Evolutionary conservation across 352 stramenopile genomes (phyloP).

Genomic region (Phytopythium sindhum): DNA sequence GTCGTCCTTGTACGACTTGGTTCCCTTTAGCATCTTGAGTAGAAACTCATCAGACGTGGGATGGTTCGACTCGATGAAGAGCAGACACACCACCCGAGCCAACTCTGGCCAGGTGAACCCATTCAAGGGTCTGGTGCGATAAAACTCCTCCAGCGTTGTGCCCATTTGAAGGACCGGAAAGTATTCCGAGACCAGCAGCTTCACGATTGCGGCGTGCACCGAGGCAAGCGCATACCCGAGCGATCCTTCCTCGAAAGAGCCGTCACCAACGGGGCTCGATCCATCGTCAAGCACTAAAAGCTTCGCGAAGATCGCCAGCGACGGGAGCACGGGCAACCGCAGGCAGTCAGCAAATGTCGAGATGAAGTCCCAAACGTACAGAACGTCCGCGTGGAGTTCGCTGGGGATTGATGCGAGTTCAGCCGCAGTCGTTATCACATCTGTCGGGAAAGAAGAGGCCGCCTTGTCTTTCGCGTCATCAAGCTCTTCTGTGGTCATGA

Average conservation of each 20-base stretch:
- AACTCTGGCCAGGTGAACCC: slow-evolving; percentile 80
- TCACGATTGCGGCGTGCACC: slow-evolving; percentile 52
- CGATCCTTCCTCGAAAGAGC: slow-evolving; percentile 46
- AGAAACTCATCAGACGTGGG: slow-evolving; percentile 65
- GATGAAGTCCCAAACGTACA: slow-evolving; percentile 78
- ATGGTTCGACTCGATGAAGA: slow-evolving; percentile 71
- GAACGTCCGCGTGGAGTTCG: slow-evolving; percentile 47
- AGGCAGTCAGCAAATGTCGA: slow-evolving; percentile 72
- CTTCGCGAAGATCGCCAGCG: slow-evolving; percentile 46
- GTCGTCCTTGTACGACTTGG: slow-evolving; percentile 71
- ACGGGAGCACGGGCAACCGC: slow-evolving; percentile 41
- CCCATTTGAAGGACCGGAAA: slow-evolving; percentile 70
- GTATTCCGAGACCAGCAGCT: slow-evolving; percentile 53
- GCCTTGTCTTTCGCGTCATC: slow-evolving; percentile 2
- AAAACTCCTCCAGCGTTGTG: slow-evolving; percentile 66
- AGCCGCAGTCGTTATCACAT: slow-evolving; percentile 24
- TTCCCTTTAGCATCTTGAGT: slow-evolving; percentile 73
- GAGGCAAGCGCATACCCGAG: slow-evolving; percentile 41
- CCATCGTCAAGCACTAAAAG: slow-evolving; percentile 44
- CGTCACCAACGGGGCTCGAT: slow-evolving; percentile 45
- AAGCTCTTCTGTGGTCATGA: not conserved
- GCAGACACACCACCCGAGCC: slow-evolving; percentile 63
- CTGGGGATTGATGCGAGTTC: slow-evolving; percentile 39
- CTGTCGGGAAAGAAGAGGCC: slow-evolving; percentile 25
- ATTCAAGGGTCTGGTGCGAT: slow-evolving; percentile 71